phyloP scores from a whole-genome alignment of 1,284 basidiomycete species.

The Sphaerobolus stellatus region DNA sequence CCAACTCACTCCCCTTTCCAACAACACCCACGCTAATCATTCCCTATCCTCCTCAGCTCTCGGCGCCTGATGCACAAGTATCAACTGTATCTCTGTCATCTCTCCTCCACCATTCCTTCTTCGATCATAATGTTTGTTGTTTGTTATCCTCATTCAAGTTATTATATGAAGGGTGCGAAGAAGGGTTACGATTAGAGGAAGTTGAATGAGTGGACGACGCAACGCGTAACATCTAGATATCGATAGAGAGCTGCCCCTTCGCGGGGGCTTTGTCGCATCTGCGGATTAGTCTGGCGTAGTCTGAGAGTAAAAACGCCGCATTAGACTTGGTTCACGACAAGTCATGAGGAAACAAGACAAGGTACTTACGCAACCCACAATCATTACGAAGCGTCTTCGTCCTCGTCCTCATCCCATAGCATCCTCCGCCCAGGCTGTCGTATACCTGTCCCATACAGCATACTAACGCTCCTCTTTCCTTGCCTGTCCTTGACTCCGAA shows the following conservation, averaged over 20 bases:
- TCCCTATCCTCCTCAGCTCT: no score
- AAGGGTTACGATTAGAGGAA: no score
- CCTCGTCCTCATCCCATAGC: not conserved
- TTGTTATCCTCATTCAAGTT: not conserved
- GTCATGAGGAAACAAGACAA: no score
- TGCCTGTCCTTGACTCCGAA: not conserved
- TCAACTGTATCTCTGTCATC: conserved; percentile 2
- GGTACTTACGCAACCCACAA: conserved; percentile 71
- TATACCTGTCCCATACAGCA: not conserved
- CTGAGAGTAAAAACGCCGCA: not conserved
- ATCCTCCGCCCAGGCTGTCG: not conserved
- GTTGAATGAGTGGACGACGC: not conserved
- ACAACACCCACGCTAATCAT: not conserved
- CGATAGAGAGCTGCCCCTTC: not conserved
- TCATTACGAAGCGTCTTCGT: conserved; percentile 77
- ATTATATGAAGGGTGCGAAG: no score
- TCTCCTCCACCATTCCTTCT: not conserved
- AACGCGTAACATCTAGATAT: conserved; percentile 10
- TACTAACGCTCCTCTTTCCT: not conserved
- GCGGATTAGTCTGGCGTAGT: conserved; percentile 12
- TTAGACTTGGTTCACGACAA: not conserved
- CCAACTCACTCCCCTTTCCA: not conserved
- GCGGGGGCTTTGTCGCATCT: conserved; percentile 10
- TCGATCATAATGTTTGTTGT: not conserved
- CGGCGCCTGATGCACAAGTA: not conserved